Evolutionary conservation across 1,284 basidiomycete species (phyloP), one percentile per base, ranked within the genome.

Genomic region (Limonomyces culmigenus): DNA sequence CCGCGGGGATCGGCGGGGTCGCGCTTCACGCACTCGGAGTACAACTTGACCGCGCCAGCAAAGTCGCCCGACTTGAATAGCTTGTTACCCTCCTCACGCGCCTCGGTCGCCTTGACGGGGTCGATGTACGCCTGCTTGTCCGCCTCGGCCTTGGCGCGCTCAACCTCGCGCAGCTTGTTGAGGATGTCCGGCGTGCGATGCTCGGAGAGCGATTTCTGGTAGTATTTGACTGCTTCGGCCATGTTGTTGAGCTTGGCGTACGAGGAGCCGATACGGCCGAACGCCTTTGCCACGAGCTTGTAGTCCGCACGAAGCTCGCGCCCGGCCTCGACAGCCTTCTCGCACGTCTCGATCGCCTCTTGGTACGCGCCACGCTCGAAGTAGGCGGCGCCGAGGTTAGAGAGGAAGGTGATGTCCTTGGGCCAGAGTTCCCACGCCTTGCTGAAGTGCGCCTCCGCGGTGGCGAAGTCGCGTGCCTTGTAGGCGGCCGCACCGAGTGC

Each of bases 11-110:
- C 93, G 21, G 59, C 54, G 30, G 95, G 95, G 48, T 88, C 78
- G 37, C 95, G 80, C 63, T 97, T 97, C 65, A 98, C 95, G 42
- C 88, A 81, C 61, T 99, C 95, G 11, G 83, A 74, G 62, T 98
- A 99, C 30, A 72, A 67, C 60, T 86, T 89, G 43, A 98, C 92
- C 1, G 92, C 86, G n/a, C 67, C 76, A 13, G 76, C 89, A 57
- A 88, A 96, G 54, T 91, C 76, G 18, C 87, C 91, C 3, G 60
- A 67, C 65, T 97, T 98, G 75, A 96, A 99, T 27, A 79, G 67
- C 25, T 63, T 59, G 55, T 98, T 99, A 13, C 95, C 95, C 52
- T 92, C 80, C 54, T 95, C 87, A 33, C 95, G 73, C 11, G 91
- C 91, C 36, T 60, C 52, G 31, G 83, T 83, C 18, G 88, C 83